phyloP scores from a whole-genome alignment of 1,284 basidiomycete species.

The Phlebopus sp. region DNA sequence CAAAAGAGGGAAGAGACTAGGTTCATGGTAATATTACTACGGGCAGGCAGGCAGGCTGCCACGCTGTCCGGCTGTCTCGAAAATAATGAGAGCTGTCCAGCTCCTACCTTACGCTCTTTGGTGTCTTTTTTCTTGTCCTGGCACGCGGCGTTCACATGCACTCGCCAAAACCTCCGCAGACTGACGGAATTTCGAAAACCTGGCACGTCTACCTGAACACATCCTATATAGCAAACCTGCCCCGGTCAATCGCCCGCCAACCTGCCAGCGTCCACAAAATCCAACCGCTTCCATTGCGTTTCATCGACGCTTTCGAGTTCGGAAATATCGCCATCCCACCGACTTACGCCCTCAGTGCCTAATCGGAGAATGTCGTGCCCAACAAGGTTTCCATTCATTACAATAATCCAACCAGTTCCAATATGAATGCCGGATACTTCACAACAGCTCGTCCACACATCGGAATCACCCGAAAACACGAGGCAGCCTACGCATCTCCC shows the following conservation, averaged over 20 bases:
- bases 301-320: background rate
- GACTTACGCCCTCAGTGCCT: background rate
- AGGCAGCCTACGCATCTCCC: background rate
- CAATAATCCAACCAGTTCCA: background rate
- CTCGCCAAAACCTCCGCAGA: too few relatives aligned
- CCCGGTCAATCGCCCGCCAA: background rate
- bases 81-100: conserved; percentile 17
- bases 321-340: background rate
- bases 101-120: conserved; percentile 22
- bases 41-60: conserved; percentile 34
- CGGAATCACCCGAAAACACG: background rate
- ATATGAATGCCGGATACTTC: background rate
- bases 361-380: background rate
- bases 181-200: background rate
- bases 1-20: conserved; percentile 24
- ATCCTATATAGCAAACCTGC: background rate
- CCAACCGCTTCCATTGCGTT: background rate
- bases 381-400: background rate
- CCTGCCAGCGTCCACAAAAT: background rate
- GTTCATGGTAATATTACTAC: conserved; percentile 19
- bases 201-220: background rate
- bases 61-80: conserved; percentile 29
- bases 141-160: conserved; percentile 10
- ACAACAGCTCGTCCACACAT: background rate
- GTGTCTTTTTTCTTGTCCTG: conserved; percentile 11